Conservation (phyloP, 345 rosid species). For the Turritis glabra region DNA sequence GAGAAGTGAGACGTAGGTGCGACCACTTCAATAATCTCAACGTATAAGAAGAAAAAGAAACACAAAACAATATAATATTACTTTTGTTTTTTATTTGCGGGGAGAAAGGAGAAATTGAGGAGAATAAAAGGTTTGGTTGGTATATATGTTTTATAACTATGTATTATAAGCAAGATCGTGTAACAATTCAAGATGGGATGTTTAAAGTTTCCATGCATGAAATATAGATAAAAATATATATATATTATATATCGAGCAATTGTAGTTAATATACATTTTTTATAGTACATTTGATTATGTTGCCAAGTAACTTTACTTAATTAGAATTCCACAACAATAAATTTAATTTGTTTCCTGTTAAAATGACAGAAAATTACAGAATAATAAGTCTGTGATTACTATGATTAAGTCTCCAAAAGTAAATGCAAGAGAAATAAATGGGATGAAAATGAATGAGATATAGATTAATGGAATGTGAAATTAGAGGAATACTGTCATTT, state of each 20-base stretch:
- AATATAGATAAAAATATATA: slow-evolving; percentile 3
- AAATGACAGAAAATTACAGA: background rate
- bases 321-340: background rate
- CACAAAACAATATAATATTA: background rate
- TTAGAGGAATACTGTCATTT: background rate
- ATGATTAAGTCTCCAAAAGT: background rate
- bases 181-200: slow-evolving; percentile 10
- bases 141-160: background rate
- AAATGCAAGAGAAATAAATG: background rate
- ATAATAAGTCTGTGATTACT: background rate
- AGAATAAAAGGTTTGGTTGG: slow-evolving; percentile 19
- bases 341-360: background rate
- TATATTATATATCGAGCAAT: background rate
- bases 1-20: slow-evolving; percentile 59
- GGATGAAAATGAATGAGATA: background rate
- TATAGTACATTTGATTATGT: background rate
- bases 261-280: slow-evolving; percentile 6
- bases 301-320: background rate
- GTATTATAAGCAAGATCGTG: slow-evolving; percentile 20
- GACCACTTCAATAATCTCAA: slow-evolving; percentile 49
- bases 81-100: slow-evolving; percentile 11
- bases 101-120: slow-evolving; percentile 5
- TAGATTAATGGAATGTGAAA: background rate
- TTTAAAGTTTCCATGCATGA: background rate
- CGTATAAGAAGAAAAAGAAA: slow-evolving; percentile 3